Conservation (phyloP, 208 protist species). For the Crithidia expoeki region DNA sequence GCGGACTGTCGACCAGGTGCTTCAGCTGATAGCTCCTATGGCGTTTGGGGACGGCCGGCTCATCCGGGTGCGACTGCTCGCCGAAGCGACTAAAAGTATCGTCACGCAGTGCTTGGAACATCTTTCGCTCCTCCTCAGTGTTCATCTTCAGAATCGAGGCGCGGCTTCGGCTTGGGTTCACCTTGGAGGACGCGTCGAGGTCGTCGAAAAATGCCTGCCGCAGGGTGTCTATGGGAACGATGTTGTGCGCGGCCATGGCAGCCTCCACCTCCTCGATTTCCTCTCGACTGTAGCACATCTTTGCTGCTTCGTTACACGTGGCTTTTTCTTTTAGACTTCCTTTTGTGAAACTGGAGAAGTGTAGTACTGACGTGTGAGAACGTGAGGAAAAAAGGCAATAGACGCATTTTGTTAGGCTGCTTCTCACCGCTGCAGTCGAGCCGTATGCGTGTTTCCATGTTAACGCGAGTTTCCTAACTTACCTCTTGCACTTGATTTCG, state of each 20-base stretch:
- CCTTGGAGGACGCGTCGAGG: conserved; percentile 51
- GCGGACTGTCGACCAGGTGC: conserved; percentile 16
- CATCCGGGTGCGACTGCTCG: conserved; percentile 5
- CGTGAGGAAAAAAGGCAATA: neutral
- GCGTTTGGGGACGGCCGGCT: neutral
- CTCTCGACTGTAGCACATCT: conserved; percentile 10
- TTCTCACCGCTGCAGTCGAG: too few species aligned
- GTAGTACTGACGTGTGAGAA: neutral
- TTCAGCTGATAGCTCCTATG: neutral
- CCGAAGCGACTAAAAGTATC: conserved; percentile 16
- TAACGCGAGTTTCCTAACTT: too few species aligned
- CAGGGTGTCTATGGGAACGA: conserved; percentile 41
- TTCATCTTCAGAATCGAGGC: conserved; percentile 1
- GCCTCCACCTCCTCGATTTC: conserved; percentile 36
- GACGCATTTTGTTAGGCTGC: too few species aligned
- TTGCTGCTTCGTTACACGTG: neutral
- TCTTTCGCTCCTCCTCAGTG: conserved; percentile 22
- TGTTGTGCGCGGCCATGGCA: conserved; percentile 10
- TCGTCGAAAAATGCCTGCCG: conserved; percentile 63
- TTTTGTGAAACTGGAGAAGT: too few species aligned
- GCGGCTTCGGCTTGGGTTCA: conserved; percentile 54
- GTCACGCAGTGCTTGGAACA: conserved; percentile 19
- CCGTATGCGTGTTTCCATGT: too few species aligned
- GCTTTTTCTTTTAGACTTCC: neutral
- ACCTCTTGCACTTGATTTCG: too few species aligned